phyloP scores from a whole-genome alignment of 2,329 filamentous ascomycete genomes.

The Paraconiothyrium brasiliense region DNA sequence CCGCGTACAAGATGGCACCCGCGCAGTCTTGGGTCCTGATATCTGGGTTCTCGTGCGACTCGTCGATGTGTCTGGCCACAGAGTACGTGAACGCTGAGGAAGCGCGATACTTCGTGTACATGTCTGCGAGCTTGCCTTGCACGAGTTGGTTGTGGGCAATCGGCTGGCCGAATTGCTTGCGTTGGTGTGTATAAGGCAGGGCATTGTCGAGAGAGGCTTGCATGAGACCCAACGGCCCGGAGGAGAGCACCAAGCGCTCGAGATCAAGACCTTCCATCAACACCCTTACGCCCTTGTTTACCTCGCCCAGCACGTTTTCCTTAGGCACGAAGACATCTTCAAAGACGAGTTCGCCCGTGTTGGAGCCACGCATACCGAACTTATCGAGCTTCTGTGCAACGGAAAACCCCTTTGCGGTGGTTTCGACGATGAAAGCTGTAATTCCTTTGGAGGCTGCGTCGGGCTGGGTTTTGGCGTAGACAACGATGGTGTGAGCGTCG shows the following conservation, averaged over 20 bases:
- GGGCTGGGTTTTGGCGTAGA: conserved; percentile 96
- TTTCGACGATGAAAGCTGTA: conserved; percentile 90
- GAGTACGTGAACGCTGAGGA: conserved; percentile 86
- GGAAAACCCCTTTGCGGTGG: conserved; percentile 75
- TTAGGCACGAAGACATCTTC: conserved; percentile 88
- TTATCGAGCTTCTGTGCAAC: conserved; percentile 94
- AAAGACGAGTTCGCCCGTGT: conserved; percentile 93
- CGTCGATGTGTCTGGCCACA: conserved; percentile 80
- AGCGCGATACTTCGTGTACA: conserved; percentile 94
- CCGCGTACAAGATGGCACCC: conserved; percentile 91
- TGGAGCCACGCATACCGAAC: conserved; percentile 96
- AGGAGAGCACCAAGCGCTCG: conserved; percentile 88
- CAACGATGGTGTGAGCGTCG: conserved; percentile 89
- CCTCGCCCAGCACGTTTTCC: conserved; percentile 79
- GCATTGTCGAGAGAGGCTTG: conserved; percentile 86
- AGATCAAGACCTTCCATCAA: conserved; percentile 97
- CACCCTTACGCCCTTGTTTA: conserved; percentile 86
- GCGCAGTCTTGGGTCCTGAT: conserved; percentile 93
- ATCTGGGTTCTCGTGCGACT: conserved; percentile 56
- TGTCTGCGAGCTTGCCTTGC: conserved; percentile 92
- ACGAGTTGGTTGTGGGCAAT: conserved; percentile 93
- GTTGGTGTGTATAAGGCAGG: conserved; percentile 86
- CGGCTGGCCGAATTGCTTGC: conserved; percentile 86
- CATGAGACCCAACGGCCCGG: conserved; percentile 94
- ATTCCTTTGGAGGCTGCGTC: conserved; percentile 86